Base-by-base conservation (phyloP, 1,284 basidiomycete species). In the Vanrija sp. region DNA sequence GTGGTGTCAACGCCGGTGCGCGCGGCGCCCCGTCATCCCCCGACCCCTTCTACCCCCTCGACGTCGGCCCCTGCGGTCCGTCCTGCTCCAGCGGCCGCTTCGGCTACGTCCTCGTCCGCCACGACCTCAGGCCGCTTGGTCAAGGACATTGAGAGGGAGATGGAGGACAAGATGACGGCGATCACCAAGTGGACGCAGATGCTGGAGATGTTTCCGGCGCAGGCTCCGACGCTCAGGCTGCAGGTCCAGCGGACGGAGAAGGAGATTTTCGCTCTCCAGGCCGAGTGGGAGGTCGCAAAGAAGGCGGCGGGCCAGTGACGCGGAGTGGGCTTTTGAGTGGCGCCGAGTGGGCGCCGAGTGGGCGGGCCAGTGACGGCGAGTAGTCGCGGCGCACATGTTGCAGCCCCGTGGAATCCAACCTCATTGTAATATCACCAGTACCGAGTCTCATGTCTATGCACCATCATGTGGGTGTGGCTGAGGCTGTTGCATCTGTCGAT, bases 211-310 rank as follows among this genome's bases (percentile, higher is more conserved):
- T 19, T 43, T 21, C 49, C 49, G 6, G 29, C 18, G 14, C 39
- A 40, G 38, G 7, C 38, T 16, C n/a, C 18, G 16, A n/a, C 15
- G 14, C 18, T 50, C 15, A 23, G 19, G n/a, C 49, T 39, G 14
- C 49, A 50, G 40, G 28, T 50, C 9, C 39, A 43, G 26, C 38
- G 49, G 40, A 50, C 49, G 2, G 49, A 50, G 40, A 23, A 21
- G 25, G 39, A 50, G 10, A 40, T 50, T 10, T 50, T 50, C 16
- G 40, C 23, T 7, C 15, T 42, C 3, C 39, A 50, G 40, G 21
- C 19, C 15, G 25, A 43, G n/a, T 18, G 28, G 28, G 25, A 51
- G 28, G 5, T 6, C 4, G 18, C 21, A 18, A 43, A 10, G 40
- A 14, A 10, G 40, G n/a, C 10, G 21, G 21, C 19, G 16, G 39